Conservation (phyloP, 2,329 filamentous ascomycete genomes). For the Colletotrichum spinosum region DNA sequence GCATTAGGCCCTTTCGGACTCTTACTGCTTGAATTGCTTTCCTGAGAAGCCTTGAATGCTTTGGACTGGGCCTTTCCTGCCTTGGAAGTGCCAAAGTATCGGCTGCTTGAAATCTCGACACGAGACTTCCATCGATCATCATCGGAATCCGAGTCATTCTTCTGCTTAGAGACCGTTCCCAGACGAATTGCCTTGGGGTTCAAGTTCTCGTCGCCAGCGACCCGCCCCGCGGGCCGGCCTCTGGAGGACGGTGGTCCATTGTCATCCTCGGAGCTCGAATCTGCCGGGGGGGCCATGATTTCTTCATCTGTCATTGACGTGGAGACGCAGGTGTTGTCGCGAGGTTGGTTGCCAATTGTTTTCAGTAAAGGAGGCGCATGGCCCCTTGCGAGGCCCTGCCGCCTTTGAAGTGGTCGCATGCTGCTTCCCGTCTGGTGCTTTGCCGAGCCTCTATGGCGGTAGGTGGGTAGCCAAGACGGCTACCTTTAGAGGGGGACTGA, state of each 20-base stretch:
- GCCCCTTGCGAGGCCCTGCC: background rate
- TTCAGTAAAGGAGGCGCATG: background rate
- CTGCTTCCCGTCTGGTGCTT: too few relatives aligned
- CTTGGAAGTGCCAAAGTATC: slow-evolving; percentile 23
- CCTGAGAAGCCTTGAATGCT: slow-evolving; percentile 11
- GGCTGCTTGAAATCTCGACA: slow-evolving; percentile 1
- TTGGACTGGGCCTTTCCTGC: slow-evolving; percentile 10
- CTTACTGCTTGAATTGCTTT: background rate
- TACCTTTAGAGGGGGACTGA: too few relatives aligned
- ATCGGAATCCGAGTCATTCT: slow-evolving; percentile 7
- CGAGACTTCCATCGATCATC: slow-evolving; percentile 5
- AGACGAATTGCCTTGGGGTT: too few relatives aligned
- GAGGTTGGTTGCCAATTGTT: background rate
- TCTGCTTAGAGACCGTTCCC: background rate
- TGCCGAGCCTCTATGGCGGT: too few relatives aligned
- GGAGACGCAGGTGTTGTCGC: background rate
- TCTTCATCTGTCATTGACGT: too few relatives aligned
- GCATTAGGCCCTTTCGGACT: background rate
- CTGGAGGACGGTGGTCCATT: background rate
- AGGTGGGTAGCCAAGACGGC: too few relatives aligned
- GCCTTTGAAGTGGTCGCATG: slow-evolving; percentile 1
- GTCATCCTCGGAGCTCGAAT: slow-evolving; percentile 9
- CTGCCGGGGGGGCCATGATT: too few relatives aligned
- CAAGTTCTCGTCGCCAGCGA: too few relatives aligned
- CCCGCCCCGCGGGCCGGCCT: too few relatives aligned